A percentile compares a stretch with the other conserved stretches of the same genome.
These are phyloP conservation scores for Steccherinum ochraceum DNA, from an alignment of 768 basidiomycete genomes.

Conservation along the genomic window DNA sequence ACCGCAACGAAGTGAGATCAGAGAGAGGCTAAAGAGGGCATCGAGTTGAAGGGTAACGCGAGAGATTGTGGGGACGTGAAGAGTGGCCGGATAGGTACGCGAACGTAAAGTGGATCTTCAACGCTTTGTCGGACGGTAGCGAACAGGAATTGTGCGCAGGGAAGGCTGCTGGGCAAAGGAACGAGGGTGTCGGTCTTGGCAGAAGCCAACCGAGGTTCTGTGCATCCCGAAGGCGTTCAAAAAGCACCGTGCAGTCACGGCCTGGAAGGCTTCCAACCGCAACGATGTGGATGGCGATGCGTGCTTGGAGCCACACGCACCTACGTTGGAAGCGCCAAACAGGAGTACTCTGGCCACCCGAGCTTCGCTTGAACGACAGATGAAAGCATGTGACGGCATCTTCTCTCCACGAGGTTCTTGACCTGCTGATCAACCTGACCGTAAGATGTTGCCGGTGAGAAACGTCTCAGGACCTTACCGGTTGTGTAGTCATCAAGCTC, in stretches of 20 bases:
- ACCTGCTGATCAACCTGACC: neutral
- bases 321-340: neutral
- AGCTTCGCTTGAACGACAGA: neutral
- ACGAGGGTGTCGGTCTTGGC: neutral
- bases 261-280: neutral
- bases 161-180: neutral
- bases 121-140: neutral
- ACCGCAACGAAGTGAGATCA: neutral
- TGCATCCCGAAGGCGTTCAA: neutral
- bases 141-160: neutral
- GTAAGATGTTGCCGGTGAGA: neutral
- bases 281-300: neutral
- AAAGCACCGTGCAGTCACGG: neutral
- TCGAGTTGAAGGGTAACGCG: neutral
- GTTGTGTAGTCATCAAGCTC: neutral
- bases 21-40: neutral
- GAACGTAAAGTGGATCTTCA: neutral
- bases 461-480: neutral
- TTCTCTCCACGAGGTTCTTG: neutral
- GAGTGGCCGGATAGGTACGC: neutral
- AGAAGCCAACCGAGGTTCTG: neutral
- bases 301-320: neutral
- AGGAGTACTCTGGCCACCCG: neutral
- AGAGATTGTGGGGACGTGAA: neutral
- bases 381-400: neutral